These are phyloP conservation scores for Salix viminalis DNA, from an alignment of 345 rosid species.

Conservation along the genomic window DNA sequence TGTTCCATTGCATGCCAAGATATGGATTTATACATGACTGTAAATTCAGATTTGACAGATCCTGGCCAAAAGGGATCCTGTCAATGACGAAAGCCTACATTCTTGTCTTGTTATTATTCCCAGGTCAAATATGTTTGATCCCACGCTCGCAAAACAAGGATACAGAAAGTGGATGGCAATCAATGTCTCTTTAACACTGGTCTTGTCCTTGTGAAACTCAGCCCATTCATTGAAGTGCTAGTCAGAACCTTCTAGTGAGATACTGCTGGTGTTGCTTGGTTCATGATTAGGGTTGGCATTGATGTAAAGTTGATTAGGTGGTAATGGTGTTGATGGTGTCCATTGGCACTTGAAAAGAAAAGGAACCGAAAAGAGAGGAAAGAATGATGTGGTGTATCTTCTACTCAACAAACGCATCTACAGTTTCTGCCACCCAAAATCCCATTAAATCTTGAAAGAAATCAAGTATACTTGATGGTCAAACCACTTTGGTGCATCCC, in stretches of 20 bases:
- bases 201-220: not conserved
- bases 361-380: not conserved
- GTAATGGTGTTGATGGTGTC: not conserved
- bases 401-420: slow-evolving; percentile 15
- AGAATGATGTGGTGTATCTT: slow-evolving; percentile 19
- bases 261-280: not conserved
- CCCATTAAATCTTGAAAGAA: slow-evolving; percentile 7
- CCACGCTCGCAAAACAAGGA: not conserved
- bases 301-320: not conserved
- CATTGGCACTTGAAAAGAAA: not conserved
- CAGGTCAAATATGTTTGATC: not conserved
- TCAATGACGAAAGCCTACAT: not conserved
- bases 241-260: slow-evolving; percentile 8
- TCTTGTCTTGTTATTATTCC: not conserved
- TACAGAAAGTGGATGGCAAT: not conserved
- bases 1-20: not conserved
- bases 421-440: slow-evolving; percentile 20
- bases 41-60: not conserved
- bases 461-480: slow-evolving; percentile 20
- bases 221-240: not conserved
- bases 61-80: not conserved
- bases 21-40: not conserved
- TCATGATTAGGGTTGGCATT: slow-evolving; percentile 5
- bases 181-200: not conserved
- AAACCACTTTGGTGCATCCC: slow-evolving; percentile 26